phyloP scores from a whole-genome alignment of 139 green algal species.

The Coelastrella sp. region DNA sequence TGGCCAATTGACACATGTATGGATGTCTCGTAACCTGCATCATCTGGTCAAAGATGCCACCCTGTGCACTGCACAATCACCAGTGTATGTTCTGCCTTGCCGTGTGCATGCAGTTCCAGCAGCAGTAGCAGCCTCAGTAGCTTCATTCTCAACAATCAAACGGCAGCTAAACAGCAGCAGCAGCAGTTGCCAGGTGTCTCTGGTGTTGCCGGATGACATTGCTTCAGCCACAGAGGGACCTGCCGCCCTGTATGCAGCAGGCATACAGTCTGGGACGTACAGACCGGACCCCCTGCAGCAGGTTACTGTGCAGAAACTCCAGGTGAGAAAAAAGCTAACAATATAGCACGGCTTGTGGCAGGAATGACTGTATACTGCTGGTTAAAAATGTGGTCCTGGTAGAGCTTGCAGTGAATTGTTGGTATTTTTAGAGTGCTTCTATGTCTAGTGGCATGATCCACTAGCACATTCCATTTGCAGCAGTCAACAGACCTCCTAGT shows the following conservation, averaged over 20 bases:
- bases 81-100: neutral
- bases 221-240: conserved; percentile 58
- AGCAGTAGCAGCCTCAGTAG: neutral
- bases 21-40: no score
- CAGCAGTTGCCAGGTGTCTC: conserved; percentile 30
- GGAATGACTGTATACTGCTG: no score
- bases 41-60: neutral
- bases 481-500: no score
- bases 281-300: conserved; percentile 82
- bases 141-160: neutral
- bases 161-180: conserved; percentile 41
- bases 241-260: conserved; percentile 60
- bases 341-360: no score
- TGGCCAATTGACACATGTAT: no score
- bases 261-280: conserved; percentile 58
- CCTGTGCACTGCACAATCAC: neutral
- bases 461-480: no score
- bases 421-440: no score
- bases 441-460: no score
- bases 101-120: neutral
- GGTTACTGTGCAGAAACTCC: conserved; percentile 71
- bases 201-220: neutral
- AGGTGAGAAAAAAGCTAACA: conserved; percentile 47
- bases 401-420: no score
- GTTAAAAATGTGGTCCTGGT: neutral